phyloP scores from a whole-genome alignment of 164 flowering plant species.

The Saururus chinensis region DNA sequence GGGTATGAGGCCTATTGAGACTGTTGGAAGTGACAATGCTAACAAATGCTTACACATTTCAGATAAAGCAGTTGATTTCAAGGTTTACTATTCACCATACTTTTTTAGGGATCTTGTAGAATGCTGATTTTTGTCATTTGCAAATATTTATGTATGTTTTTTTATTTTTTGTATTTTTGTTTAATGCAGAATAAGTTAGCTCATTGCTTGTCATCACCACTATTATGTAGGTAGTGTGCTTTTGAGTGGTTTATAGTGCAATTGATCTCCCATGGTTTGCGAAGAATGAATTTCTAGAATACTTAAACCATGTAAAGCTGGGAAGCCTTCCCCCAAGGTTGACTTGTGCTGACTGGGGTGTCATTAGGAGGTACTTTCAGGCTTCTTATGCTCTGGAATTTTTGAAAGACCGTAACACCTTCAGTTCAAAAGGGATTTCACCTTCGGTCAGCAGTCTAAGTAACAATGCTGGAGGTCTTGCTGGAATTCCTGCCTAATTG shows the following conservation, averaged over 20 bases:
- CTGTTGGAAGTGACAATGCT: constrained; percentile 17
- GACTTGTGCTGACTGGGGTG: constrained; percentile 96
- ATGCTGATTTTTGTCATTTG: background rate
- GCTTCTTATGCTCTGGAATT: constrained; percentile 41
- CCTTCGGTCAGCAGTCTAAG: background rate
- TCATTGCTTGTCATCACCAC: constrained; percentile 44
- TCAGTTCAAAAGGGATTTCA: constrained; percentile 23
- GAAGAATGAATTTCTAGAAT: constrained; percentile 86
- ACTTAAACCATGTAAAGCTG: constrained; percentile 81
- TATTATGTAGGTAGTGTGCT: constrained; percentile 70
- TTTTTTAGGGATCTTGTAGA: background rate
- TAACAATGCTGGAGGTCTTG: background rate
- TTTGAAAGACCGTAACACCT: constrained; percentile 55
- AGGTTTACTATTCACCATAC: constrained; percentile 29
- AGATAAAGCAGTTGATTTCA: constrained; percentile 26
- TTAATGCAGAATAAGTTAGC: constrained; percentile 53
- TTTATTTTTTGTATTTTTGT: no score
- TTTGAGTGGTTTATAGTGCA: constrained; percentile 98
- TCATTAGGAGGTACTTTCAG: constrained; percentile 81
- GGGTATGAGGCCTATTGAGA: constrained; percentile 29
- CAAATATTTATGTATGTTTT: background rate
- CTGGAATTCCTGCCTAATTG: background rate
- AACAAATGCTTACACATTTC: constrained; percentile 13
- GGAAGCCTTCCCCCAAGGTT: constrained; percentile 77
- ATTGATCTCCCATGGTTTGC: constrained; percentile 98